Conservation (phyloP, 176 grass and related monocot species). For the Avena sativa region DNA sequence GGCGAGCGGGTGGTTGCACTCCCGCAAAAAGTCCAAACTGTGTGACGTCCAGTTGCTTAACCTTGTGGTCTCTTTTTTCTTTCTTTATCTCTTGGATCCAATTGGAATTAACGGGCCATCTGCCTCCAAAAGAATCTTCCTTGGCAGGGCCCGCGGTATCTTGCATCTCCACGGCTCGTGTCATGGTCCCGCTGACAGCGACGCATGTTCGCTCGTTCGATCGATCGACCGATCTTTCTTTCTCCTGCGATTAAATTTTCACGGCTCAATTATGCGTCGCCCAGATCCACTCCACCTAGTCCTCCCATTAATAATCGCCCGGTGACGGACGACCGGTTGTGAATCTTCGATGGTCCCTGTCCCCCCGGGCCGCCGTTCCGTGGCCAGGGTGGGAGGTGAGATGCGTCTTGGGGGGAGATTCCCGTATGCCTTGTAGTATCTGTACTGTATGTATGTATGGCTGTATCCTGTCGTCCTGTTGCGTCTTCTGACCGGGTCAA, state of each 20-base stretch:
- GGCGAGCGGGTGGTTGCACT: conserved; percentile 40
- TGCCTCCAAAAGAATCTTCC: conserved; percentile 46
- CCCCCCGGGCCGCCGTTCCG: not conserved
- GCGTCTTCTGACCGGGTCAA: conserved; percentile 18
- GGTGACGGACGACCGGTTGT: not conserved
- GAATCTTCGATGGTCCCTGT: conserved; percentile 42
- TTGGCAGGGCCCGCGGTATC: conserved; percentile 42
- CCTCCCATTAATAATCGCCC: no score
- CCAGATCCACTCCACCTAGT: not conserved
- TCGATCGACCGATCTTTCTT: not conserved
- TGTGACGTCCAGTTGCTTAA: conserved; percentile 50
- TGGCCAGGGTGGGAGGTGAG: not conserved
- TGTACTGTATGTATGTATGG: not conserved
- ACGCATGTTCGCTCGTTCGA: conserved; percentile 13
- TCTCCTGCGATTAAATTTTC: conserved; percentile 7
- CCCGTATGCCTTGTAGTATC: not conserved
- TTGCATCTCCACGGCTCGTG: conserved; percentile 47
- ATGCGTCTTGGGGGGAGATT: not conserved
- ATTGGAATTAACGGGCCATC: conserved; percentile 40
- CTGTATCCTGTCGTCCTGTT: conserved; percentile 2
- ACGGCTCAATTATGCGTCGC: not conserved
- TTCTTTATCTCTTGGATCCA: conserved; percentile 34
- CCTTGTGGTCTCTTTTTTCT: conserved; percentile 1
- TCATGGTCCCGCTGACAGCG: not conserved
- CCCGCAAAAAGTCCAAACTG: conserved; percentile 1